Base-by-base conservation (phyloP, 2,329 filamentous ascomycete genomes). In the Penicillium decumbens region DNA sequence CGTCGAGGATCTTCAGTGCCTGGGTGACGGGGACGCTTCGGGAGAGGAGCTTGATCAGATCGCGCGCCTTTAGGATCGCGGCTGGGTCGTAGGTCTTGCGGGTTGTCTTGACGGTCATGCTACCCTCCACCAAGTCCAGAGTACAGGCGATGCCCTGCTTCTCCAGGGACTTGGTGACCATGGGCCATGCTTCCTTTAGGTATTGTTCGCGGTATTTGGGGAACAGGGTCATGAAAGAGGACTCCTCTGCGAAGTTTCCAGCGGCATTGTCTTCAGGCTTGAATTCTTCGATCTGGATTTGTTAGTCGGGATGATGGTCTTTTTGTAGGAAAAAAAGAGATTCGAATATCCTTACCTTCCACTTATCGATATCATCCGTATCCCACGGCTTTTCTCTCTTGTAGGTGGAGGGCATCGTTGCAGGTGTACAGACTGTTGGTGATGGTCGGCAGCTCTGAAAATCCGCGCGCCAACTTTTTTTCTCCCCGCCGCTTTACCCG, bases 121-220 rank as follows among this genome's bases (percentile, higher is more conserved):
- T 89, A 66, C 93, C 93, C 70, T 97, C 91, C 4, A 97, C 87
- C 69, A 98, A 78, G 75, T 98, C 92, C 24, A 98, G 82, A 7
- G 88, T 91, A 67, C 92, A 96, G 38, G 88, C 89, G 41, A 98
- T 89, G 58, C 91, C 90, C 49, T 81, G 77, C 72, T 93, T 95
- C 64, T 95, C 88, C 52, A 98, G 83, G 0, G 88, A 80, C 63
- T 87, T 85, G 25, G 90, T 97, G 51, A 98, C 83, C 40, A 95
- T 80, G 3, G 92, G 89, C 93, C 93, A 98, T 62, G 87, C 86
- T 68, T 95, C 89, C 66, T 88, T 90, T 48, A 98, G 77, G 65
- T 97, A 96, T 43, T 89, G 81, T 78, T 98, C 93, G 65, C 93
- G 86, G 72, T 98, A 98, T 73, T 95, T 95, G 56, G 93, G 93